Evolutionary conservation across 345 rosid species (phyloP).

Genomic region (Salix caprea): DNA sequence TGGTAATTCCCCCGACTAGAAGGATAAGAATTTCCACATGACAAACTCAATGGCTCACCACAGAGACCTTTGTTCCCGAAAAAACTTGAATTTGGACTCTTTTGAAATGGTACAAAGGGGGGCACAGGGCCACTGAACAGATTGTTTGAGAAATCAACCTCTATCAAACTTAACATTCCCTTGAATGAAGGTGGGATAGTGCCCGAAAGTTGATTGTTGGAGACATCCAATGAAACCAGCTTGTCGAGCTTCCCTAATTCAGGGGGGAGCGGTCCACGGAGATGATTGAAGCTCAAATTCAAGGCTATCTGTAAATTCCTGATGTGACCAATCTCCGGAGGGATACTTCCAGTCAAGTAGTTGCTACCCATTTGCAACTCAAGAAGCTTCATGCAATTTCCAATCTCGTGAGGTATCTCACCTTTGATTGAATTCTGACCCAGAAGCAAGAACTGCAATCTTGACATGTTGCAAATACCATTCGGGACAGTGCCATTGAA

Average conservation of each 20-base stretch:
- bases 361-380: slow-evolving; percentile 30
- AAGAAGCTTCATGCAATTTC: slow-evolving; percentile 29
- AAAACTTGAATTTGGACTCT: slow-evolving; percentile 79
- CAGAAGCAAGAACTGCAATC: slow-evolving; percentile 32
- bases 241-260: slow-evolving; percentile 37
- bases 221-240: slow-evolving; percentile 34
- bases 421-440: slow-evolving; percentile 30
- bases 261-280: slow-evolving; percentile 26
- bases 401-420: slow-evolving; percentile 35
- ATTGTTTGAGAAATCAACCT: slow-evolving; percentile 31
- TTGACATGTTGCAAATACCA: slow-evolving; percentile 30
- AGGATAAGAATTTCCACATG: slow-evolving; percentile 45
- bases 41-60: slow-evolving; percentile 67
- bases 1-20: slow-evolving; percentile 44
- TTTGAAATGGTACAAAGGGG: slow-evolving; percentile 72
- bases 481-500: slow-evolving; percentile 31
- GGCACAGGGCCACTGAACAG: slow-evolving; percentile 37
- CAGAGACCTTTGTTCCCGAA: slow-evolving; percentile 77
- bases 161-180: slow-evolving; percentile 35
- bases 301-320: slow-evolving; percentile 33
- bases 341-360: slow-evolving; percentile 30
- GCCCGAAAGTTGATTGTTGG: slow-evolving; percentile 32
- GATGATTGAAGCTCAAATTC: slow-evolving; percentile 36
- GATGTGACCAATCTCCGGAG: slow-evolving; percentile 32
- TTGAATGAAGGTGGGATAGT: slow-evolving; percentile 28